Conservation (phyloP, 192 early-diverging fungal genomes). For the Dissophora globulifera region DNA sequence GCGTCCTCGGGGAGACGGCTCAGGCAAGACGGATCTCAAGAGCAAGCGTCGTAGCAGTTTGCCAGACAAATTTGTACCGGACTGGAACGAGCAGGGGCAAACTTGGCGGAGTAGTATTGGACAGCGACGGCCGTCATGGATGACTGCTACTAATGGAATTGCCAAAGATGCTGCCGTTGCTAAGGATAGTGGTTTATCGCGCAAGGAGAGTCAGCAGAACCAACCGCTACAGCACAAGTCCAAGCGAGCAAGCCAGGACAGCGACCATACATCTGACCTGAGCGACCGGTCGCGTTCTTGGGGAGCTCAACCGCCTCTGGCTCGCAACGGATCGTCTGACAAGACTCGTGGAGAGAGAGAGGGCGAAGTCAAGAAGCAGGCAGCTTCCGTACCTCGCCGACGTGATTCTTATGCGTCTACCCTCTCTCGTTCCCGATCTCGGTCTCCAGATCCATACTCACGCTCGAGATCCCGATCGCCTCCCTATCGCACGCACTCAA, state of each 20-base stretch:
- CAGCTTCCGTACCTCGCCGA: background rate
- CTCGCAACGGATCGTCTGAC: conserved; percentile 2
- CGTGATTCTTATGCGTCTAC: conserved; percentile 30
- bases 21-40: conserved; percentile 29
- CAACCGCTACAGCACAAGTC: background rate
- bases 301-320: conserved; percentile 11
- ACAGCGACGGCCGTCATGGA: conserved; percentile 42
- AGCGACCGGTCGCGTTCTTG: conserved; percentile 45
- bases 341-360: background rate
- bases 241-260: too few species aligned
- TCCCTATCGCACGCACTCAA: background rate
- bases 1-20: background rate
- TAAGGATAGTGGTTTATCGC: background rate
- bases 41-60: conserved; percentile 51
- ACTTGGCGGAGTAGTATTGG: conserved; percentile 47
- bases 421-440: conserved; percentile 17
- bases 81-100: conserved; percentile 42
- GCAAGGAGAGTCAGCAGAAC: conserved; percentile 1
- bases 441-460: conserved; percentile 11
- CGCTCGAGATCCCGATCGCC: conserved; percentile 12
- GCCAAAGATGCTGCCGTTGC: background rate
- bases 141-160: conserved; percentile 14
- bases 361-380: background rate
- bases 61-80: conserved; percentile 47
- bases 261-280: too few species aligned